Evolutionary conservation across 208 protist species (phyloP).

Genomic region (Leishmania amazonensis): DNA sequence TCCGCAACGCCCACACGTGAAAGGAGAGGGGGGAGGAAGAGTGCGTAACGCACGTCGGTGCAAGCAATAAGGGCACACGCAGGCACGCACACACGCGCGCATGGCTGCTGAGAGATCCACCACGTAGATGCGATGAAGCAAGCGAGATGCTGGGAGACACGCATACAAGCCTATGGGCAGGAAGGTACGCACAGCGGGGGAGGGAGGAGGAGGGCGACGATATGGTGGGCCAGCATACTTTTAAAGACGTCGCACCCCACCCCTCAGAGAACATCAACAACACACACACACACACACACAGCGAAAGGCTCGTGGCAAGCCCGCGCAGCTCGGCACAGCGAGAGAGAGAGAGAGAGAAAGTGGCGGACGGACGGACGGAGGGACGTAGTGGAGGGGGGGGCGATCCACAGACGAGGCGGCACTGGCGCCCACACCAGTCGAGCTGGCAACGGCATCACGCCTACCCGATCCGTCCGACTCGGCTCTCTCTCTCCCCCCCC

Average conservation of each 20-base stretch:
- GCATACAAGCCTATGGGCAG: not conserved
- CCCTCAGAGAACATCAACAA: too few species aligned
- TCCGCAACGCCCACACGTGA: not conserved
- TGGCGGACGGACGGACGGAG: not conserved
- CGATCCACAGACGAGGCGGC: not conserved
- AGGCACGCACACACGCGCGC: conserved; percentile 2
- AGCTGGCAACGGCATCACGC: not conserved
- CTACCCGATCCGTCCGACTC: not conserved
- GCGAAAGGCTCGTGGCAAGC: not conserved
- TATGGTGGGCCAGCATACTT: not conserved
- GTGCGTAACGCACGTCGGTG: not conserved
- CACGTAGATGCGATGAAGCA: too few species aligned
- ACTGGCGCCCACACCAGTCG: not conserved
- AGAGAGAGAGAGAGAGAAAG: not conserved
- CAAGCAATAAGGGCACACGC: not conserved
- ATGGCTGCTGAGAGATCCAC: not conserved
- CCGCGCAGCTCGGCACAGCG: not conserved
- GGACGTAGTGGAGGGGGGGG: not conserved
- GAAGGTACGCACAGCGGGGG: not conserved
- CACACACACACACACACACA: too few species aligned
- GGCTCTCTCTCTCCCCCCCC: not conserved
- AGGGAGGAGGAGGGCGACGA: not conserved
- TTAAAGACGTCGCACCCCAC: not conserved
- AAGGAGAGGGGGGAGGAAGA: not conserved
- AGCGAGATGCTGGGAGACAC: not conserved